Evolutionary conservation across 2,329 filamentous ascomycete species (phyloP), one percentile per base, ranked within the genome.

Genomic region (Beauveria varroae): DNA sequence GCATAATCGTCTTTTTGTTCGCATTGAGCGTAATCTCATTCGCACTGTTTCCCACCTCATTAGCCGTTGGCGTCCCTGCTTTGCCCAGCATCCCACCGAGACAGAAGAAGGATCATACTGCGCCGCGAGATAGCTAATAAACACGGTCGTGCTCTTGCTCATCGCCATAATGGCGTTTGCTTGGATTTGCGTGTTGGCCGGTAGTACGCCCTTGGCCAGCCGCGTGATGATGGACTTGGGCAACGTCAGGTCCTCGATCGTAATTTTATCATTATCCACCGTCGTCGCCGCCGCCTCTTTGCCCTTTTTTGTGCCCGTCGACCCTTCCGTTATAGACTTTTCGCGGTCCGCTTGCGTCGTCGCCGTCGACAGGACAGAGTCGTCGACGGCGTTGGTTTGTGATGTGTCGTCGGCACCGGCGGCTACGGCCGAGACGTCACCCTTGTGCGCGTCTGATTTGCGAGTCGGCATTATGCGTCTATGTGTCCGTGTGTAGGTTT

Each of bases 191-290:
- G 90, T 93, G 71, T 92, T 92, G 6, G 89, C 81, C 1, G 90
- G 90, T 5, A 95, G 78, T 6, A 91, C 89, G 46, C 89, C 88
- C 76, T 93, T 93, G 46, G 89, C 88, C 40, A 95, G 80, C 59
- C 90, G 82, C 58, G 88, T 89, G 66, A 93, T 87, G 74, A 93
- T 91, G 7, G 89, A 91, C 70, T 90, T 91, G 37, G 90, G 90
- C 16, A 95, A 80, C 64, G 81, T 86, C 61, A 93, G 82, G 70
- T 93, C 90, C 86, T 90, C 49, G 5, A 47, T 40, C 16, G 20
- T 37, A 28, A 44, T 52, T 37, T 60, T 59, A 14, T 64, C 40
- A 3, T 28, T 14, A 7, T 56, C 52, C 16, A 16, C 40, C 16
- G 52, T 9, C 9, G 41, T 28, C 14, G 47, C 20, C 52, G 52